These are phyloP conservation scores for Delphinella strobiligena DNA, from an alignment of 2,329 filamentous ascomycete species.

Conservation along the genomic window DNA sequence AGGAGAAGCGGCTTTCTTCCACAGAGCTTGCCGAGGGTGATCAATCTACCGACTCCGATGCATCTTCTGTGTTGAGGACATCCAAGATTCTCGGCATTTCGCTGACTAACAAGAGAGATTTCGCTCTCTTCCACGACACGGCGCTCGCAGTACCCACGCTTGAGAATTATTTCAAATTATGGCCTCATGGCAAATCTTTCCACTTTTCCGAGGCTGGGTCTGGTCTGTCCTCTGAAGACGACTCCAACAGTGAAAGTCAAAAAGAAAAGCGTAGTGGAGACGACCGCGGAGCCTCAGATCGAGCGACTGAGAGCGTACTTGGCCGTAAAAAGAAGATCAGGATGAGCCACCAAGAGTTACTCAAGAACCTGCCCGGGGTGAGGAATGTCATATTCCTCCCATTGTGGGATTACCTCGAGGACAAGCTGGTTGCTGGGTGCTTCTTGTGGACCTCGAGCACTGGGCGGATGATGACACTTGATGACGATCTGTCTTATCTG, in stretches of 20 bases:
- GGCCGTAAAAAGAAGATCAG: constrained; percentile 17
- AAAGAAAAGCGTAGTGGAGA: constrained; percentile 6
- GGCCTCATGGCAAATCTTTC: constrained; percentile 16
- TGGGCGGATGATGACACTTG: constrained; percentile 22
- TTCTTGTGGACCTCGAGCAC: constrained; percentile 30
- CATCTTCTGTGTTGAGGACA: neutral
- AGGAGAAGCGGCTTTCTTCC: constrained; percentile 2
- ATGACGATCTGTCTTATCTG: constrained; percentile 24
- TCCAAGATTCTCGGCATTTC: constrained; percentile 6
- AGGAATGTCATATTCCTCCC: constrained; percentile 35
- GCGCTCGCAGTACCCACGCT: constrained; percentile 10
- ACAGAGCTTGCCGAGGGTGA: constrained; percentile 1
- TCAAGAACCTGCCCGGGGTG: constrained; percentile 21
- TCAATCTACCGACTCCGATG: constrained; percentile 8
- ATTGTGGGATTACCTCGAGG: constrained; percentile 36
- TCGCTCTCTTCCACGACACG: constrained; percentile 4
- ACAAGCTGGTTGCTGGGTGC: constrained; percentile 22
- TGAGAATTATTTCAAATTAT: constrained; percentile 17
- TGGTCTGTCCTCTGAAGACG: constrained; percentile 15
- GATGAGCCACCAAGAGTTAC: constrained; percentile 26
- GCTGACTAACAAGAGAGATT: constrained; percentile 4
- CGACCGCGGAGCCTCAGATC: constrained; percentile 5
- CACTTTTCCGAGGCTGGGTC: constrained; percentile 16
- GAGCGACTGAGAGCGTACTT: constrained; percentile 9
- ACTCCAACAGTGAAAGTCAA: constrained; percentile 11